Conservation (phyloP, 2,329 filamentous ascomycete species). For the Dactylellina cionopaga region DNA sequence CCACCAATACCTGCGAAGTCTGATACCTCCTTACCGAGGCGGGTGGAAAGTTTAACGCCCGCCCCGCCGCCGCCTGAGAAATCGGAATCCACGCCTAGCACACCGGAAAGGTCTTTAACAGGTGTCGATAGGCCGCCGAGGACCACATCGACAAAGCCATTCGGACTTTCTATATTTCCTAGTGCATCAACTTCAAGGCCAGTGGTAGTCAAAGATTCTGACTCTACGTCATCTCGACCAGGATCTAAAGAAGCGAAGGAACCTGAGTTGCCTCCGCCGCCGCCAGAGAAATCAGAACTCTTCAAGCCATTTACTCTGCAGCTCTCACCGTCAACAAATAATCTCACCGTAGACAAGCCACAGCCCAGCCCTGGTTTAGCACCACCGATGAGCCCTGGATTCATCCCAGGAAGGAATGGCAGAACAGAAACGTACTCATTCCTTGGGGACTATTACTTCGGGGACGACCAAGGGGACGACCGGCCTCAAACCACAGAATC, state of each 20-base stretch:
- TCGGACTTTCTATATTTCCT: constrained; percentile 42
- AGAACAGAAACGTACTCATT: constrained; percentile 47
- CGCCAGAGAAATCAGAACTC: not conserved
- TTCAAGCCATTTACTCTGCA: constrained; percentile 18
- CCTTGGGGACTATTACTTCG: constrained; percentile 51
- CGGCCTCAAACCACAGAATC: not conserved
- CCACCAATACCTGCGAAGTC: constrained; percentile 32
- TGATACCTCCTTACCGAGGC: constrained; percentile 13
- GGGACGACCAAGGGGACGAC: constrained; percentile 27
- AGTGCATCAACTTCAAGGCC: constrained; percentile 14
- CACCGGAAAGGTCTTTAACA: constrained; percentile 9
- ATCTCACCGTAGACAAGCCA: constrained; percentile 26
- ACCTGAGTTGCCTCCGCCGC: constrained; percentile 17
- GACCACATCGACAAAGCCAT: constrained; percentile 22
- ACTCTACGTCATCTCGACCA: constrained; percentile 6
- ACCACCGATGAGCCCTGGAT: constrained; percentile 38
- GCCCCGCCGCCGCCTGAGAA: constrained; percentile 2
- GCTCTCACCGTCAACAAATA: constrained; percentile 15
- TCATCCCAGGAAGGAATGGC: constrained; percentile 29
- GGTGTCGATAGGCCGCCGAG: constrained; percentile 14
- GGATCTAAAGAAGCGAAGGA: constrained; percentile 10
- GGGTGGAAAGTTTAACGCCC: constrained; percentile 18
- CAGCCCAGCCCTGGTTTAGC: constrained; percentile 32
- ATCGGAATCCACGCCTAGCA: not conserved
- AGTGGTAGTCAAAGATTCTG: not conserved